phyloP scores from a whole-genome alignment of 495 filamentous ascomycete species.

The Penicillium paradoxum region DNA sequence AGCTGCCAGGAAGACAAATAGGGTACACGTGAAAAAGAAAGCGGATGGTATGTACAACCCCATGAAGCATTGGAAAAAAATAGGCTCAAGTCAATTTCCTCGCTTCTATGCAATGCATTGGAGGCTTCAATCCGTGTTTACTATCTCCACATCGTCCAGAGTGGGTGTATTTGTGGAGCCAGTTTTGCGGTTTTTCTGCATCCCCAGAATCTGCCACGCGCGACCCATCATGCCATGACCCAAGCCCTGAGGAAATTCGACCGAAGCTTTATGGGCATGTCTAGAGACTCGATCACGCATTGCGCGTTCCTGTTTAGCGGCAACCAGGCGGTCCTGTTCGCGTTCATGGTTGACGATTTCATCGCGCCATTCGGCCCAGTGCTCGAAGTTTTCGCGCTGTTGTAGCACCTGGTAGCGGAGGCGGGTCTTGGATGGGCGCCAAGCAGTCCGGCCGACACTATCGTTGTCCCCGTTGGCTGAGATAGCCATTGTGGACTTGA shows the following conservation, averaged over 20 bases:
- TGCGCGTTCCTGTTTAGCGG: conserved; percentile 33
- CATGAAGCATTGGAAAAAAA: not conserved
- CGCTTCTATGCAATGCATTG: not conserved
- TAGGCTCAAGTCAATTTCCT: not conserved
- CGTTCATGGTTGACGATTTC: conserved; percentile 46
- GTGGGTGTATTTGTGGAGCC: conserved; percentile 9
- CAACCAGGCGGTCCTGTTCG: conserved; percentile 38
- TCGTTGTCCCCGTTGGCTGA: conserved; percentile 8
- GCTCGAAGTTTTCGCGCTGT: conserved; percentile 57
- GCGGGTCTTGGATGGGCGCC: conserved; percentile 56
- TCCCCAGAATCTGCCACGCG: conserved; percentile 43
- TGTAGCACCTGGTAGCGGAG: conserved; percentile 55
- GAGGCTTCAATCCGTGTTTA: conserved; percentile 15
- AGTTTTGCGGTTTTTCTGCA: conserved; percentile 33
- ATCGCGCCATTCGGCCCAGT: conserved; percentile 56
- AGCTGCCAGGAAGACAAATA: conserved; percentile 9
- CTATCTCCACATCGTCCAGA: conserved; percentile 21
- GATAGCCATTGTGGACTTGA: conserved; percentile 39
- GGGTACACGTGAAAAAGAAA: not conserved
- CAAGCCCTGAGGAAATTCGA: conserved; percentile 31
- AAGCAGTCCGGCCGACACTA: conserved; percentile 50
- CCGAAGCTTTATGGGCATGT: conserved; percentile 29
- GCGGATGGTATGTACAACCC: conserved; percentile 2
- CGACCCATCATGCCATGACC: conserved; percentile 45
- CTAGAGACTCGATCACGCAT: conserved; percentile 22